Base-by-base conservation (phyloP, 495 filamentous ascomycete genomes). In the Penicillium paradoxum region DNA sequence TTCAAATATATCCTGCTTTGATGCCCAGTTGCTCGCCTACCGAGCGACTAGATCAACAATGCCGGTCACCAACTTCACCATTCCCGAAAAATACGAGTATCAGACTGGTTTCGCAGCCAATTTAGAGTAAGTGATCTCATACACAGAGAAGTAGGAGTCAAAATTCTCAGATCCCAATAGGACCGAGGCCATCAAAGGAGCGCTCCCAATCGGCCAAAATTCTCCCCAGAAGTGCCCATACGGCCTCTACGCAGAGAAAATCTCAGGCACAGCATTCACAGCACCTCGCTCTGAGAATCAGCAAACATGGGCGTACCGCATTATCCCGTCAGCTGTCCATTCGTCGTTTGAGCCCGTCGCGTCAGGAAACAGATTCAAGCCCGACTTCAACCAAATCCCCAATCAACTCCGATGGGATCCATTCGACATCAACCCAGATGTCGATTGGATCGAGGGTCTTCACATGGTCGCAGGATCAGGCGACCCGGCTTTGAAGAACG, bases 181-280 rank as follows among this genome's bases (percentile, higher is more conserved):
- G 51, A 58, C 75, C n/a, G 75, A 77, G 70, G 80, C 81, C 18
- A 63, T 83, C 54, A 61, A 79, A 45, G 82, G 81, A 15, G 79
- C 81, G 33, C 71, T 84, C 0, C 84, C 84, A 17, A 59, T 83
- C 55, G 90, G 78, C 41, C 81, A 86, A 13, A 96, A 95, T 76
- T 91, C 87, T 7, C 91, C 91, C 1, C 91, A 95, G 65, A 91
- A 92, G 58, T 86, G 84, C 2, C 79, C 89, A 0, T 83, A 85
- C 40, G 91, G 90, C 2, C 80, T 96, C 33, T 96, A 95, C 67
- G 81, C 88, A 49, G 91, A 96, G 68, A 96, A 96, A 78, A 82
- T 96, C 22, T 96, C 91, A 0, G 91, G 91, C 14, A 95, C 90
- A 6, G 85, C 90, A 29, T 96, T 96, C 65, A 96, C 91, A 25